Conservation (phyloP, 2,329 filamentous ascomycete species). For the Trichophyton schoenleinii region DNA sequence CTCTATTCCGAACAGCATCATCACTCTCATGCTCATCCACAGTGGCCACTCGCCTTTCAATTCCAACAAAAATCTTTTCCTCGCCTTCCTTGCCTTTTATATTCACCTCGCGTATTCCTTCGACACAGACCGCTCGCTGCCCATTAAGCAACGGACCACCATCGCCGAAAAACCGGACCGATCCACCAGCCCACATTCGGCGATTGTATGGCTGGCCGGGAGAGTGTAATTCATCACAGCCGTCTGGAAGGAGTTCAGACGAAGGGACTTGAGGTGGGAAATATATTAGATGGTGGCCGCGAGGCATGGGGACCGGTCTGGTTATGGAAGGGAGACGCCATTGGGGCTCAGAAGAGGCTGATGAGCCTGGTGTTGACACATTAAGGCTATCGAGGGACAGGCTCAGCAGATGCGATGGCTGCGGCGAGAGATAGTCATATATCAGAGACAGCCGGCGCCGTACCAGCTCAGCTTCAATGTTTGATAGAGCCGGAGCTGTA, state of each 20-base stretch:
- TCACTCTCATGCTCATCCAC: slow-evolving; percentile 27
- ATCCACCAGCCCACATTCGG: slow-evolving; percentile 82
- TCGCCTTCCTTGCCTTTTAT: slow-evolving; percentile 41
- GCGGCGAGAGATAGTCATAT: slow-evolving; percentile 48
- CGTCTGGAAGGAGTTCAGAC: slow-evolving; percentile 59
- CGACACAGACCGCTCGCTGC: slow-evolving; percentile 32
- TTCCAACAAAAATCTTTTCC: slow-evolving; percentile 48
- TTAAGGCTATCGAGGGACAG: slow-evolving; percentile 49
- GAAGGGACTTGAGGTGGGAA: slow-evolving; percentile 60
- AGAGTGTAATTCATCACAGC: slow-evolving; percentile 67
- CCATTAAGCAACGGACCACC: slow-evolving; percentile 22
- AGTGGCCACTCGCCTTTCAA: slow-evolving; percentile 42
- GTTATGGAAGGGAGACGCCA: slow-evolving; percentile 23
- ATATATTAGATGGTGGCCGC: slow-evolving; percentile 71
- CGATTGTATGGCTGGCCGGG: slow-evolving; percentile 60
- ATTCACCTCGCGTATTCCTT: slow-evolving; percentile 36
- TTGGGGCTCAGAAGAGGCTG: slow-evolving; percentile 15
- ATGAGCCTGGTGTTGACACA: slow-evolving; percentile 18
- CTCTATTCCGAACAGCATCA: slow-evolving; percentile 25
- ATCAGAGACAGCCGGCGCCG: slow-evolving; percentile 37
- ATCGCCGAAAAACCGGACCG: slow-evolving; percentile 42
- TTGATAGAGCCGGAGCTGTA: neutral
- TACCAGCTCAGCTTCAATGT: slow-evolving; percentile 25
- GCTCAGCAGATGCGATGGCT: slow-evolving; percentile 52
- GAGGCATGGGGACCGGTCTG: slow-evolving; percentile 19